phyloP scores from a whole-genome alignment of 495 filamentous ascomycete species.

The Cercophora sp. region DNA sequence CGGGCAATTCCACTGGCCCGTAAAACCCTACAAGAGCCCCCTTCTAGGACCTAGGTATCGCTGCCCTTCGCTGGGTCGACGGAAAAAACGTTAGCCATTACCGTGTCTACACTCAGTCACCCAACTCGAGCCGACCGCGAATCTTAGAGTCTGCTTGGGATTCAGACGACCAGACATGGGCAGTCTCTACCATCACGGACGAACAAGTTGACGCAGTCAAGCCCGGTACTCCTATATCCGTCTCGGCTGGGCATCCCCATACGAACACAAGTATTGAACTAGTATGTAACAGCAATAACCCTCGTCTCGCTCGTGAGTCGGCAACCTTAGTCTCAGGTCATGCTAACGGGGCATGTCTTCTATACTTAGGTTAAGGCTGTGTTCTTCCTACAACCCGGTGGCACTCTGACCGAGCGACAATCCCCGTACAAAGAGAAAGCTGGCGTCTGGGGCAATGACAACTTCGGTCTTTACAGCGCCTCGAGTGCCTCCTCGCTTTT shows the following conservation, averaged over 20 bases:
- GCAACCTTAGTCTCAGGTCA: background rate
- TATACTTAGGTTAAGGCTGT: constrained; percentile 5
- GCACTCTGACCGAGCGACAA: constrained; percentile 7
- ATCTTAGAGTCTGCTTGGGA: constrained; percentile 12
- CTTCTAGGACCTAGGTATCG: background rate
- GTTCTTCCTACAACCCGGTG: constrained; percentile 3
- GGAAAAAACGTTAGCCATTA: background rate
- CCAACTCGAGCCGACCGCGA: background rate
- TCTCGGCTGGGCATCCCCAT: constrained; percentile 6
- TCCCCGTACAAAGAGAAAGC: constrained; percentile 11
- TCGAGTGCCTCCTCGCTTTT: constrained; percentile 9
- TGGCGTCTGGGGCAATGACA: constrained; percentile 9
- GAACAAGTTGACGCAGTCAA: background rate
- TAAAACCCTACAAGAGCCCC: background rate
- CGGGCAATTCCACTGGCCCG: background rate
- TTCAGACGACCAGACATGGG: constrained; percentile 7
- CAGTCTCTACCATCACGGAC: constrained; percentile 6
- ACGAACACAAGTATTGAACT: constrained; percentile 9
- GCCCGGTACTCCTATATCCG: background rate
- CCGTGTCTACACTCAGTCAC: constrained; percentile 4
- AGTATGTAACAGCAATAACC: background rate
- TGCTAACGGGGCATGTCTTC: too few species aligned
- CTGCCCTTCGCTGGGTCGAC: constrained; percentile 9
- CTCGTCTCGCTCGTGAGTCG: background rate
- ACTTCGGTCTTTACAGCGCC: constrained; percentile 10